A percentile compares a stretch with the other conserved stretches of the same genome.
Evolutionary conservation across 2,329 filamentous ascomycete species (phyloP).

Genomic region (Diatrype stigma): DNA sequence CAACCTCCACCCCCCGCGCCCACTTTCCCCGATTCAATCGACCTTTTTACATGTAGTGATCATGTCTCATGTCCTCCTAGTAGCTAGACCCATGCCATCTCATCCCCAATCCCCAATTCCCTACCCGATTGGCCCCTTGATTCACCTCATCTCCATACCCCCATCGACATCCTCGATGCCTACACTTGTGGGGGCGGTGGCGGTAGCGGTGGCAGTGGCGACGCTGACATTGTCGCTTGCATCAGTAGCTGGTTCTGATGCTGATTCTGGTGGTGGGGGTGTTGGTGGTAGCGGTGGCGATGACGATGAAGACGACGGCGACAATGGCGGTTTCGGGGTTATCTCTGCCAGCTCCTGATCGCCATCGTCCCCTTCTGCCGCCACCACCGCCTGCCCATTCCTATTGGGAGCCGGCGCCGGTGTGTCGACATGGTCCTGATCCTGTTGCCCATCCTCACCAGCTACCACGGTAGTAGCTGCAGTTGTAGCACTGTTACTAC

Average conservation of each 20-base stretch:
- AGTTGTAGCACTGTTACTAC: not conserved
- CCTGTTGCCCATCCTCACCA: not conserved
- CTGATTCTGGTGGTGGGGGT: too few relatives aligned
- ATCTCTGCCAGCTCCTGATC: slow-evolving; percentile 24
- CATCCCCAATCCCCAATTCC: too few relatives aligned
- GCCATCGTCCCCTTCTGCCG: not conserved
- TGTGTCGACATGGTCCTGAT: not conserved
- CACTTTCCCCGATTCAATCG: too few relatives aligned
- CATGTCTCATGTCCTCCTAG: not conserved
- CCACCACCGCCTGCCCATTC: too few relatives aligned
- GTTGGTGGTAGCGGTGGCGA: too few relatives aligned
- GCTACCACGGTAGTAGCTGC: not conserved
- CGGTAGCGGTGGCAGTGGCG: not conserved
- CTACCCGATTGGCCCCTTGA: too few relatives aligned
- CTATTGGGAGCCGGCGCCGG: not conserved
- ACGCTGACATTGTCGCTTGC: not conserved
- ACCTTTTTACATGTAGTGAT: too few relatives aligned
- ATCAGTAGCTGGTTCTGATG: not conserved
- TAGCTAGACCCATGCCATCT: not conserved
- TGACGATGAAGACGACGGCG: too few relatives aligned
- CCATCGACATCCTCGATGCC: slow-evolving; percentile 3
- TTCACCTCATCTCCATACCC: slow-evolving; percentile 14
- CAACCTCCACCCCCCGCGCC: too few relatives aligned
- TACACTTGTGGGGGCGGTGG: not conserved
- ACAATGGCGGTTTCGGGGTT: too few relatives aligned